Conservation (phyloP, 306 rosid genomes). For the Arachis stenosperma region DNA sequence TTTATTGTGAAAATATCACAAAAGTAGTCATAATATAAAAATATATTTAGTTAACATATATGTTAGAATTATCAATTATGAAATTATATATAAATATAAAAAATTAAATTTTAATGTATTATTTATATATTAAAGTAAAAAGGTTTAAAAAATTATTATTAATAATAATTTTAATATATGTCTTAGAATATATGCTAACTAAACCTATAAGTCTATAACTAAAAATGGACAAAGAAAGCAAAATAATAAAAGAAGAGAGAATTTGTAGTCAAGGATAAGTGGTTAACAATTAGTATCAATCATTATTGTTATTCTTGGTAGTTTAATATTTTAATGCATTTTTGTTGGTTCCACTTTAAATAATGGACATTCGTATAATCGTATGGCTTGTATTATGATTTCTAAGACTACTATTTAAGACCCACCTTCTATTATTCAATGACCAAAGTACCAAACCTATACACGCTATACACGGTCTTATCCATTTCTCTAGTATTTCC, state of each 20-base stretch:
- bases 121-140: no score
- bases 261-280: background rate
- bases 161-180: no score
- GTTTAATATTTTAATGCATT: background rate
- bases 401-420: background rate
- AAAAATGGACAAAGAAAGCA: background rate
- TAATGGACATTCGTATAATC: constrained; percentile 6
- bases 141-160: no score
- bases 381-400: background rate
- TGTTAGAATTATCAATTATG: no score
- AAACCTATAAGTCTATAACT: background rate
- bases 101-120: no score
- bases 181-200: no score
- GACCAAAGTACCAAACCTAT: background rate
- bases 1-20: no score
- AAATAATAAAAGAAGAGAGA: background rate
- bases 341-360: constrained; percentile 26
- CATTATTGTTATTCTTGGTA: constrained; percentile 8
- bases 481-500: background rate
- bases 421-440: constrained; percentile 1
- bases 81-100: no score
- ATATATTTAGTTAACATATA: no score
- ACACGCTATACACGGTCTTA: background rate
- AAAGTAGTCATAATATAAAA: no score
- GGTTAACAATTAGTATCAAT: background rate